Percentiles rank a stretch among this genome's conserved stretches.
phyloP scores from a whole-genome alignment of 2,329 filamentous ascomycete genomes.

The Botrytis elliptica region DNA sequence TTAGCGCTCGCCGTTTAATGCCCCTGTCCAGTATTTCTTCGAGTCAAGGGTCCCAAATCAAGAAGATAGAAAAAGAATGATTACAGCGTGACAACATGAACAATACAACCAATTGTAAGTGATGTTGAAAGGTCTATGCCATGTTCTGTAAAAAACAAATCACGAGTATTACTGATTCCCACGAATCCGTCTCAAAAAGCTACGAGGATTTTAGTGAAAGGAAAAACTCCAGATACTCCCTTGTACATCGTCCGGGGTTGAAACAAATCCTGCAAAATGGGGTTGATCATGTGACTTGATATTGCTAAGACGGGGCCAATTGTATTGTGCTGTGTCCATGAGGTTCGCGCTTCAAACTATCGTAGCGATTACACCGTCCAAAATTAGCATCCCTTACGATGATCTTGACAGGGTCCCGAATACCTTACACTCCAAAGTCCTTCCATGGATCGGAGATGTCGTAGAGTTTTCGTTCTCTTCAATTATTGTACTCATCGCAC shows the following conservation, averaged over 20 bases:
- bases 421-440: too few species aligned
- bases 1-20: not conserved
- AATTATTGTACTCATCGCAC: not conserved
- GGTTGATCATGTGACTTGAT: not conserved
- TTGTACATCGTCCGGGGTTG: too few species aligned
- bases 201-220: not conserved
- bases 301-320: not conserved
- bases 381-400: not conserved
- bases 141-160: not conserved
- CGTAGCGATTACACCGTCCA: too few species aligned
- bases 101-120: not conserved
- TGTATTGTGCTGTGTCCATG: not conserved
- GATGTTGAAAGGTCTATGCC: not conserved
- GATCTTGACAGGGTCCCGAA: not conserved
- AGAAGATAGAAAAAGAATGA: not conserved
- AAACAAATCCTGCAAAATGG: not conserved
- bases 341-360: not conserved
- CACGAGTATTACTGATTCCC: not conserved
- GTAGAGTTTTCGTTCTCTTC: too few species aligned
- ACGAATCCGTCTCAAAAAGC: not conserved
- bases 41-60: not conserved
- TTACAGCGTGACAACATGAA: not conserved
- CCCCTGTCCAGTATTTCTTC: not conserved
- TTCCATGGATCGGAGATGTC: too few species aligned
- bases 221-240: not conserved